phyloP scores from a whole-genome alignment of 805 yeast genomes.

The Saccharomycopsis malanga region DNA sequence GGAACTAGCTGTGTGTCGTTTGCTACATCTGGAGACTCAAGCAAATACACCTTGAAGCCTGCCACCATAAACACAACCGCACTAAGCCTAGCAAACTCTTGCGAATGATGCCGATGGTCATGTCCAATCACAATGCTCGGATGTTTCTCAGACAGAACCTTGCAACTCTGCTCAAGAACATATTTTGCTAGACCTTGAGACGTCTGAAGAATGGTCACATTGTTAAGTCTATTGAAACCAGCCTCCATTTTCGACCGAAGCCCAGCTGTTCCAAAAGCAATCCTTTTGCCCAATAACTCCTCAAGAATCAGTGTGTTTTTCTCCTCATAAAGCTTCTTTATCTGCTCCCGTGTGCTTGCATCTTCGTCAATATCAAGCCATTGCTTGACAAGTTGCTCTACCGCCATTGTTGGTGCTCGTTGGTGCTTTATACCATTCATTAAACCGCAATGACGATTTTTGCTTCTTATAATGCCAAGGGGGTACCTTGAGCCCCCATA shows the following conservation, averaged over 20 bases:
- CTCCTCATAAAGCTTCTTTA: constrained; percentile 1
- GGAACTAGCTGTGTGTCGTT: constrained; percentile 41
- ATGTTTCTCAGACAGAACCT: constrained; percentile 30
- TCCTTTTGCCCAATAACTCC: constrained; percentile 36
- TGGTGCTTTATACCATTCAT: not conserved
- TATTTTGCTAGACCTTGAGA: constrained; percentile 72
- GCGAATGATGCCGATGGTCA: constrained; percentile 83
- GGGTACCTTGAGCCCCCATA: too few species aligned
- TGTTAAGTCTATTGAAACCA: constrained; percentile 85
- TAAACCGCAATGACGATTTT: too few species aligned
- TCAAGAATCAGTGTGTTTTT: constrained; percentile 11
- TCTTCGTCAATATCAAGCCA: constrained; percentile 36
- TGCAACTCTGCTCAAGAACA: constrained; percentile 20
- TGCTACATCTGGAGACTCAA: constrained; percentile 27
- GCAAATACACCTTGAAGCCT: constrained; percentile 64
- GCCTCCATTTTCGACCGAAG: constrained; percentile 83
- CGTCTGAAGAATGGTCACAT: constrained; percentile 82
- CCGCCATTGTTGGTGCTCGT: not conserved
- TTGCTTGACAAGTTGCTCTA: constrained; percentile 27
- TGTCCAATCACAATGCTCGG: constrained; percentile 67
- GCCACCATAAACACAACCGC: constrained; percentile 62
- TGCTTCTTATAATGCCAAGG: too few species aligned
- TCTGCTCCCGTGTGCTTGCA: constrained; percentile 13
- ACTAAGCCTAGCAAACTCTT: constrained; percentile 69
- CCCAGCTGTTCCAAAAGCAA: constrained; percentile 91